Base-by-base conservation (phyloP, 1,284 basidiomycete species). In the Microbotryum intermedium region DNA sequence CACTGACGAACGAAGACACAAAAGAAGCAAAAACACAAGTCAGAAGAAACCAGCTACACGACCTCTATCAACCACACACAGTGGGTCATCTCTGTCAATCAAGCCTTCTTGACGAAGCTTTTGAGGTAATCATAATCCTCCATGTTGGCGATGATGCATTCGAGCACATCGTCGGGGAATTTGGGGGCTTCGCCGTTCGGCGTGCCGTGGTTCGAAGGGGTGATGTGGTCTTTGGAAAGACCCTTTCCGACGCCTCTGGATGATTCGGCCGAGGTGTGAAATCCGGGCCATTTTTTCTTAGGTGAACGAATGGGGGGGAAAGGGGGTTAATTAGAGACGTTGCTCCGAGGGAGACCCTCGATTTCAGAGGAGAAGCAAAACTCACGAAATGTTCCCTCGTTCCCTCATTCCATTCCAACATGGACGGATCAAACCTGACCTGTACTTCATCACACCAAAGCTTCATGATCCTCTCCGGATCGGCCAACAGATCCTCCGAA, bases 391-490 rank as follows among this genome's bases (percentile, higher is more conserved):
- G 70, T 43, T 67, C 61, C 49, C 66, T 59, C 44, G 51, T 53
- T 28, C 65, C 68, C 9, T 67, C 64, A 29, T 62, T 57, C 70
- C 70, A 71, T 30, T 69, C 61, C 34, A 69, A 59, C 70, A 71
- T 71, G 9, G 55, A 52, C 29, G 58, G 46, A 4, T 48, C 53
- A 42, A 68, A 71, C 30, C 61, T 49, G 46, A 71, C 62, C 18
- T 60, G 63, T 43, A 68, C 68, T 13, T 58, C 39, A 7, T 67
- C 54, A 50, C 70, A 71, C 59, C 65, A 71, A 42, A 53, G 25
- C 13, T 62, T 39, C 60, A 70, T 69, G 11, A 61, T 55, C 30
- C 53, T 48, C 25, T 59, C 57, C 18, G 70, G 69, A 18, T 61
- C 26, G 53, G 23, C 50, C 4, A 71, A 29, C 29, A 71, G 30